Evolutionary conservation across 1,139 yeast species (phyloP), one percentile per base, ranked within the genome.

Genomic region (Kodamaea derodonti): DNA sequence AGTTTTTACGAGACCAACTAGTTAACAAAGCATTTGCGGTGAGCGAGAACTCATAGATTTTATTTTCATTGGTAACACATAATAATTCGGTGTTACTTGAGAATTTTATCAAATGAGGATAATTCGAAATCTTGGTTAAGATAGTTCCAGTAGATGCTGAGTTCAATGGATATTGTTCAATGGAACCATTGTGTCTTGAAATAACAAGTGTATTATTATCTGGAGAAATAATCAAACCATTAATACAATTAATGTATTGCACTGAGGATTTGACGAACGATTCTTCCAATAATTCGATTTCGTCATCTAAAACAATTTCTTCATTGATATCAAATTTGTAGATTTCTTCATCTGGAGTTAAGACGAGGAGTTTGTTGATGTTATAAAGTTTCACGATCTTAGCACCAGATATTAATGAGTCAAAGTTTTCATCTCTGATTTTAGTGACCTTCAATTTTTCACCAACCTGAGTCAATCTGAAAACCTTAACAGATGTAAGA

Each of bases 1-100:
- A 74, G 58, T 87, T 87, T 36, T 74, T 66, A 46, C 78, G 77
- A 7, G 95, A 81, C 98, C 98, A 92, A 6, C 73, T 52, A 0
- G 95, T 82, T 43, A 85, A 65, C 31, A 76, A 61, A 12, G 61
- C 48, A 7, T 52, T 53, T 2, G 43, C 26, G 14, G 30, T 35
- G 12, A 55, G 44, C 34, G 49, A 47, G 47, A 86, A 82, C 58
- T 90, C 97, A 42, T 74, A 73, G 17, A 92, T 58, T 47, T 77
- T 80, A 54, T 83, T 84, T 36, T 86, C 95, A 34, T 84, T 78
- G 4, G 92, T 80, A 18, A 83, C 72, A 8, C 83, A 78, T 14
- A 84, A 56, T 24, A 90, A 60, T 2, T 84, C 75, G 29, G 67
- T 65, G 20, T 53, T 51, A 14, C 56, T 52, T 1, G 86, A 69